A percentile compares a stretch with the other conserved stretches of the same genome.
These are phyloP conservation scores for Cyberlindnera meyerae DNA, from an alignment of 805 yeast genomes.

Conservation along the genomic window DNA sequence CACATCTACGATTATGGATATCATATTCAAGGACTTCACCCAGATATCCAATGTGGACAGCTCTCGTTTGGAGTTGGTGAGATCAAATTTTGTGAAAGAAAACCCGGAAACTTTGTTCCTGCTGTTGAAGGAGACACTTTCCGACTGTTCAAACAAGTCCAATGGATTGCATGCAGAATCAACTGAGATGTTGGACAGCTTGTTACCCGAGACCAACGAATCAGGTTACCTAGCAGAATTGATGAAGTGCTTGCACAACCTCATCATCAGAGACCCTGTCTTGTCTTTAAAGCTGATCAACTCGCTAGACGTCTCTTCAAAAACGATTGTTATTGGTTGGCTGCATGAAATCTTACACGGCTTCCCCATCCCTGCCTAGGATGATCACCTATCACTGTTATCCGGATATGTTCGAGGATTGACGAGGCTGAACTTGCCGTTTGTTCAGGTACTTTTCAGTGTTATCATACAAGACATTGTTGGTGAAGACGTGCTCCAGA, in stretches of 20 bases:
- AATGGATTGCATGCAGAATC: conserved; percentile 24
- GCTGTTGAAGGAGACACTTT: conserved; percentile 14
- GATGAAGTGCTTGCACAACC: conserved; percentile 13
- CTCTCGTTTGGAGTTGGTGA: conserved; percentile 21
- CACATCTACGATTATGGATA: conserved; percentile 18
- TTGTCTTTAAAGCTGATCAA: conserved; percentile 8
- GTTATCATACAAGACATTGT: conserved; percentile 19
- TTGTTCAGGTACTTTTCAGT: conserved; percentile 37
- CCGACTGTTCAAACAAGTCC: conserved; percentile 11
- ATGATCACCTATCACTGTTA: conserved; percentile 4
- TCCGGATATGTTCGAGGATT: conserved; percentile 24
- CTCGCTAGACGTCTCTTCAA: conserved; percentile 5
- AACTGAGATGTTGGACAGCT: conserved; percentile 19
- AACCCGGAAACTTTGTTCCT: conserved; percentile 17
- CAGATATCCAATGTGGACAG: conserved; percentile 14
- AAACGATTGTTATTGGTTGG: background rate
- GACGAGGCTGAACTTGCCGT: conserved; percentile 37
- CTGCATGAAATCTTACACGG: conserved; percentile 6
- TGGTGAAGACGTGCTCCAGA: conserved; percentile 8
- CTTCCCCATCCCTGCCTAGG: background rate
- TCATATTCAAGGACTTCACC: conserved; percentile 19
- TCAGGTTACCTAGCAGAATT: conserved; percentile 16
- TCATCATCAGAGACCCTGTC: conserved; percentile 12
- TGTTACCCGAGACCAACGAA: conserved; percentile 16
- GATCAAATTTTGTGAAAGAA: conserved; percentile 17